Evolutionary conservation across 345 rosid genomes (phyloP).

Genomic region (Moricandia arvensis): DNA sequence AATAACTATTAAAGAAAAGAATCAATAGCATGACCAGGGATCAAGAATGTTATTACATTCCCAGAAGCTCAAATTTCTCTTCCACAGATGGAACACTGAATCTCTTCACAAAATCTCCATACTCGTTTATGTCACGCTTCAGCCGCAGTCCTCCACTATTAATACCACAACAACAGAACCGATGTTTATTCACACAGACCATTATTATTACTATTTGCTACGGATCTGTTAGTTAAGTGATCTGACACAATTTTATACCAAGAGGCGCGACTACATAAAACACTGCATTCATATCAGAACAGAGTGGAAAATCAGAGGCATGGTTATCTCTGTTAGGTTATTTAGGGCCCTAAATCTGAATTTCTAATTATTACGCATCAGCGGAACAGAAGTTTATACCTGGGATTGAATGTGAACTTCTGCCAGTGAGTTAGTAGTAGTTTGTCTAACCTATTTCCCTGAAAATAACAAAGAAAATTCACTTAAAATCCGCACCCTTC

Average conservation of each 20-base stretch:
- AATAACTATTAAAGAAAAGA: background rate
- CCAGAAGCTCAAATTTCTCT: slow-evolving; percentile 91
- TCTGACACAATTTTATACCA: slow-evolving; percentile 6
- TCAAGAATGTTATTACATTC: slow-evolving; percentile 59
- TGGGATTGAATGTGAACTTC: slow-evolving; percentile 94
- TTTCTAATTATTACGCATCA: background rate
- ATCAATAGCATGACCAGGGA: background rate
- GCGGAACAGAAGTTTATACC: slow-evolving; percentile 41
- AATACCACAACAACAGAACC: background rate
- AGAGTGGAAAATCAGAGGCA: background rate
- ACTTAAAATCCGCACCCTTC: background rate
- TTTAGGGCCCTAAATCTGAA: background rate
- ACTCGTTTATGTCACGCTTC: slow-evolving; percentile 95
- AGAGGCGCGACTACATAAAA: background rate
- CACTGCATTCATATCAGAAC: background rate
- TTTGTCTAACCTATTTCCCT: slow-evolving; percentile 87
- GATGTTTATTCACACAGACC: background rate
- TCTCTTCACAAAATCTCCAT: slow-evolving; percentile 79
- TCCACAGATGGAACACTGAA: slow-evolving; percentile 90
- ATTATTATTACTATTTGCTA: background rate
- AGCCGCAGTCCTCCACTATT: slow-evolving; percentile 91
- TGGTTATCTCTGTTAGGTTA: slow-evolving; percentile 3
- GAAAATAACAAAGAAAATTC: slow-evolving; percentile 19
- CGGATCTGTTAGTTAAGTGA: background rate
- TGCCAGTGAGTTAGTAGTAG: slow-evolving; percentile 93